Evolutionary conservation across 2,329 filamentous ascomycete species (phyloP).

Genomic region (Cordyceps farinosa): DNA sequence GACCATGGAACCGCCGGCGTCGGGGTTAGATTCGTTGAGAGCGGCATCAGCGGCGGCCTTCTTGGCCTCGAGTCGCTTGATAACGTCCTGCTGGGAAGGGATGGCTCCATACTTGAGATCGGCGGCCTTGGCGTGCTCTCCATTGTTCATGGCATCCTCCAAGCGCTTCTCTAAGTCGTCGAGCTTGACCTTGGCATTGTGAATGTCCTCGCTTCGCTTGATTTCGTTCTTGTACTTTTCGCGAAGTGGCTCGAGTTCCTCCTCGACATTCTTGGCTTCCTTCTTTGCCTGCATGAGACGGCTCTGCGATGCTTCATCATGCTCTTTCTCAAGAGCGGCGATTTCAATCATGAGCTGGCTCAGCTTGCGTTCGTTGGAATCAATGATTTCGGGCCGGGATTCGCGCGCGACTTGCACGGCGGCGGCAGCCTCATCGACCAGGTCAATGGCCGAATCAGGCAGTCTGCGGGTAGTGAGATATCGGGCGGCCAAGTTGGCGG

Average conservation of each 20-base stretch:
- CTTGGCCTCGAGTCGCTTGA: constrained; percentile 75
- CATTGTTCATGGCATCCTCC: constrained; percentile 84
- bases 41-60: constrained; percentile 75
- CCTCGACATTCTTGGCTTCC: constrained; percentile 89
- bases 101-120: constrained; percentile 98
- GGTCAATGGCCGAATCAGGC: constrained; percentile 92
- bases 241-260: constrained; percentile 84
- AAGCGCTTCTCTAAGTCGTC: constrained; percentile 87
- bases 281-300: constrained; percentile 80
- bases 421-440: constrained; percentile 93
- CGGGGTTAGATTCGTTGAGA: constrained; percentile 52
- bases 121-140: constrained; percentile 81
- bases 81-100: constrained; percentile 79
- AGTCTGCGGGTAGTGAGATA: constrained; percentile 89
- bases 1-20: constrained; percentile 68
- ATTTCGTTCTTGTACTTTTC: constrained; percentile 97
- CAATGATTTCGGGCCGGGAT: constrained; percentile 92
- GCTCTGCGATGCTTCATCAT: constrained; percentile 85
- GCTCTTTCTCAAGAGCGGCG: constrained; percentile 87
- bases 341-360: constrained; percentile 97
- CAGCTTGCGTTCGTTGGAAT: constrained; percentile 85
- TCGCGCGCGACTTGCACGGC: constrained; percentile 95
- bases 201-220: constrained; percentile 83
- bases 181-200: constrained; percentile 91
- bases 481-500: constrained; percentile 86